These are phyloP conservation scores for Urostyla sp. DNA, from an alignment of 73 alveolate species.

Conservation along the genomic window DNA sequence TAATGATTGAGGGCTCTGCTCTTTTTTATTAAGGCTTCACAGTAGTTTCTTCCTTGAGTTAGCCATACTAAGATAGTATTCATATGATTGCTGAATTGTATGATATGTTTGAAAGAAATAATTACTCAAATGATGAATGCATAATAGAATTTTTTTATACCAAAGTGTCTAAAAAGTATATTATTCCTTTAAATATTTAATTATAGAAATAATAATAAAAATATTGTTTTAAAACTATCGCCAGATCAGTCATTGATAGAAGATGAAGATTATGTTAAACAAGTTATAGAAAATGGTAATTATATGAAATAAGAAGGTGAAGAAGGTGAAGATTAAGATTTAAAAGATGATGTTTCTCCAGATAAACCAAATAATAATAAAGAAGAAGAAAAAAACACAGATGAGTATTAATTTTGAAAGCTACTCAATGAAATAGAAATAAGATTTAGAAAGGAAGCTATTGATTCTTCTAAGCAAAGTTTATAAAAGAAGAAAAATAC, in stretches of 20 bases:
- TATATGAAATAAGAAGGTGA: conserved; percentile 32
- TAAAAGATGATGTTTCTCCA: not conserved
- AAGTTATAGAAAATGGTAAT: conserved; percentile 30
- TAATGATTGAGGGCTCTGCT: conserved; percentile 53
- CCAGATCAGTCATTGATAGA: conserved; percentile 21
- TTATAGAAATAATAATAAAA: not conserved
- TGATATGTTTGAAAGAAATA: conserved; percentile 56
- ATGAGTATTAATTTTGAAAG: conserved; percentile 19
- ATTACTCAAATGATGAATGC: conserved; percentile 10
- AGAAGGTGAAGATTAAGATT: not conserved
- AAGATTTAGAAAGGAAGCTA: conserved; percentile 15
- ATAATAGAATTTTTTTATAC: conserved; percentile 15
- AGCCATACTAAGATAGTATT: conserved; percentile 17
- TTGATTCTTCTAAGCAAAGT: not conserved
- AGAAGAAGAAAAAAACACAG: not conserved
- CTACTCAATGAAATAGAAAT: conserved; percentile 39
- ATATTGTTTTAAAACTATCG: conserved; percentile 3
- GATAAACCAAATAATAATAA: not conserved
- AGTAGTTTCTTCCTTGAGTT: conserved; percentile 16
- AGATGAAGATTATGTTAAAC: conserved; percentile 40
- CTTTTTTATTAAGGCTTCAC: conserved; percentile 43
- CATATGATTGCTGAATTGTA: conserved; percentile 12
- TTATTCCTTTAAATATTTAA: not conserved
- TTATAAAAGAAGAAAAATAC: conserved; percentile 1
- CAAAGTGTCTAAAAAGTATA: conserved; percentile 1